Evolutionary conservation across 2,329 filamentous ascomycete species (phyloP).

Genomic region (Leptographium procerum): DNA sequence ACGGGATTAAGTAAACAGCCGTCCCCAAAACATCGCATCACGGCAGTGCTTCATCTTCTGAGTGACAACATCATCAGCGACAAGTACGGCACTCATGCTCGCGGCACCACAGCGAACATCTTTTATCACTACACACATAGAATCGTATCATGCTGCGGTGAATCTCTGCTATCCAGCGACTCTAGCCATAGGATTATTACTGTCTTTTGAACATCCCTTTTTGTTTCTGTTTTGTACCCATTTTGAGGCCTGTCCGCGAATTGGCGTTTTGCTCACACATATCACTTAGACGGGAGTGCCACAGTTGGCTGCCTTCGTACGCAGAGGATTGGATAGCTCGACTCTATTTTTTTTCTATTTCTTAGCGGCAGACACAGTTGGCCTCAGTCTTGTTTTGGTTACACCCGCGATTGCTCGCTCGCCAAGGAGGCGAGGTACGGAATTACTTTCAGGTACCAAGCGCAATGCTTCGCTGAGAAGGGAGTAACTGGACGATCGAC

Average conservation of each 20-base stretch:
- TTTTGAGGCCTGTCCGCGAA: neutral
- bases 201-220: neutral
- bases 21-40: neutral
- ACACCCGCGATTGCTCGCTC: neutral
- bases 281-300: neutral
- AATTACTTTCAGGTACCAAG: neutral
- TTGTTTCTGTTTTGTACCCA: neutral
- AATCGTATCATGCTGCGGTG: neutral
- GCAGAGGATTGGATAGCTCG: neutral
- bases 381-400: neutral
- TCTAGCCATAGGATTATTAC: neutral
- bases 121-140: too few species aligned
- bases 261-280: neutral
- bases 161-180: neutral
- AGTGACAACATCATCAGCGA: neutral
- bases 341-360: neutral
- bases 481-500: neutral
- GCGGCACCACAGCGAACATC: neutral
- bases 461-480: neutral
- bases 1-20: constrained; percentile 1
- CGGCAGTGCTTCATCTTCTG: neutral
- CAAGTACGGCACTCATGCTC: neutral
- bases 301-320: neutral
- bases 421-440: neutral
- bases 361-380: neutral